phyloP scores from a whole-genome alignment of 768 basidiomycete species.

The Panaeolus papilionaceus region DNA sequence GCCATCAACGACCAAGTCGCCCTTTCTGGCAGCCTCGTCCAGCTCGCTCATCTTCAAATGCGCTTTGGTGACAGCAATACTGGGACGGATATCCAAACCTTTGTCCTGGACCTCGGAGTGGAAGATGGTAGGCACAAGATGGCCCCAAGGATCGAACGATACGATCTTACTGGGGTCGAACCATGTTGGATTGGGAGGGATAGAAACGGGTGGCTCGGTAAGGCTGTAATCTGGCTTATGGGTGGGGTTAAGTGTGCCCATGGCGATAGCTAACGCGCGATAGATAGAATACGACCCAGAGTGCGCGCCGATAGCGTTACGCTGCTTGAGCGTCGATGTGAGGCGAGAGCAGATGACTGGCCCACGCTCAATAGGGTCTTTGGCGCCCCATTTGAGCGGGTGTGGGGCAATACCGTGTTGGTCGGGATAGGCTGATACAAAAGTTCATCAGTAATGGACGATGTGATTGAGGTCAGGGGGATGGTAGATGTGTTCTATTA shows the following conservation, averaged over 20 bases:
- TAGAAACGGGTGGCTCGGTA: constrained; percentile 85
- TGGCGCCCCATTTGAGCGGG: constrained; percentile 83
- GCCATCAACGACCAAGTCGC: constrained; percentile 80
- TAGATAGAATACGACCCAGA: constrained; percentile 95
- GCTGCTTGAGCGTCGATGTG: constrained; percentile 81
- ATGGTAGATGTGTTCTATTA: not conserved
- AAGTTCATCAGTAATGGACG: constrained; percentile 13
- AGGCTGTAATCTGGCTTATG: constrained; percentile 84
- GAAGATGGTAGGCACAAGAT: constrained; percentile 80
- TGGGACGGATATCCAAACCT: constrained; percentile 88
- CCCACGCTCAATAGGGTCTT: constrained; percentile 69
- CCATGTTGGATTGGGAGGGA: constrained; percentile 84
- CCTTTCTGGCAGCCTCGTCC: constrained; percentile 79
- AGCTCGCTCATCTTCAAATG: constrained; percentile 96
- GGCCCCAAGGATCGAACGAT: constrained; percentile 93
- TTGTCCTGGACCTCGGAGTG: constrained; percentile 60
- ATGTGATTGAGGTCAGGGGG: constrained; percentile 6
- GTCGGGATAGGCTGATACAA: constrained; percentile 75
- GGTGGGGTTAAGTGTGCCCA: constrained; percentile 78
- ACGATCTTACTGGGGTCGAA: constrained; percentile 81
- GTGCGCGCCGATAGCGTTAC: constrained; percentile 95
- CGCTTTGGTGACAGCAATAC: constrained; percentile 91
- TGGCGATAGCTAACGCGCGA: constrained; percentile 90
- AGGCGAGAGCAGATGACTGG: constrained; percentile 91
- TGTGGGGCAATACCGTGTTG: constrained; percentile 88